Evolutionary conservation across 2,329 filamentous ascomycete species (phyloP).

Genomic region (Didymellaceae sp.): DNA sequence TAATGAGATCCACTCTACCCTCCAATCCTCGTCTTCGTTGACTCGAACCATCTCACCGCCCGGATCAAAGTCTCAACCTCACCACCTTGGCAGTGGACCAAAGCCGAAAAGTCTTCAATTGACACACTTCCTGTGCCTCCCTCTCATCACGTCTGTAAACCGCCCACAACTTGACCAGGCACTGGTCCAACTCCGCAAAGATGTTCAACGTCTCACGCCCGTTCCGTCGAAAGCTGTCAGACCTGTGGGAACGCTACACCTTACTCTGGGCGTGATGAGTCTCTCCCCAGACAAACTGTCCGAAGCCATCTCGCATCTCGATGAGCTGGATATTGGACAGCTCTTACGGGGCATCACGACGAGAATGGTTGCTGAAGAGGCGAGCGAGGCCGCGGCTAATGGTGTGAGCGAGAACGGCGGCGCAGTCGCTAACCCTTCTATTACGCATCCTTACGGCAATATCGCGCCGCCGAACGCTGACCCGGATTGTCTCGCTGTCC

Average conservation of each 20-base stretch:
- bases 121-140: constrained; percentile 80
- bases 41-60: constrained; percentile 22
- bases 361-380: constrained; percentile 18
- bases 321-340: constrained; percentile 52
- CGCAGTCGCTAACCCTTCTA: constrained; percentile 30
- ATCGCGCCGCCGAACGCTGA: neutral
- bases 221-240: constrained; percentile 73
- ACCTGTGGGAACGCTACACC: constrained; percentile 79
- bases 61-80: constrained; percentile 1
- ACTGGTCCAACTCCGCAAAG: constrained; percentile 63
- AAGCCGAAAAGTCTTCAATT: constrained; percentile 54
- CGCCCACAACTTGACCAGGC: constrained; percentile 69
- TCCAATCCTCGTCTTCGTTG: constrained; percentile 21
- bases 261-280: constrained; percentile 87
- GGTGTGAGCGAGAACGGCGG: constrained; percentile 39
- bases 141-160: constrained; percentile 68
- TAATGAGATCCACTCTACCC: constrained; percentile 31
- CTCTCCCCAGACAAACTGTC: constrained; percentile 61
- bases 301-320: constrained; percentile 51
- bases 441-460: neutral
- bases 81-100: constrained; percentile 16
- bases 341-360: constrained; percentile 30
- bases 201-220: constrained; percentile 56
- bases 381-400: constrained; percentile 19
- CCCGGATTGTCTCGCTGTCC: constrained; percentile 46